Evolutionary conservation across 2,329 filamentous ascomycete species (phyloP).

Genomic region (Colletotrichum musae): DNA sequence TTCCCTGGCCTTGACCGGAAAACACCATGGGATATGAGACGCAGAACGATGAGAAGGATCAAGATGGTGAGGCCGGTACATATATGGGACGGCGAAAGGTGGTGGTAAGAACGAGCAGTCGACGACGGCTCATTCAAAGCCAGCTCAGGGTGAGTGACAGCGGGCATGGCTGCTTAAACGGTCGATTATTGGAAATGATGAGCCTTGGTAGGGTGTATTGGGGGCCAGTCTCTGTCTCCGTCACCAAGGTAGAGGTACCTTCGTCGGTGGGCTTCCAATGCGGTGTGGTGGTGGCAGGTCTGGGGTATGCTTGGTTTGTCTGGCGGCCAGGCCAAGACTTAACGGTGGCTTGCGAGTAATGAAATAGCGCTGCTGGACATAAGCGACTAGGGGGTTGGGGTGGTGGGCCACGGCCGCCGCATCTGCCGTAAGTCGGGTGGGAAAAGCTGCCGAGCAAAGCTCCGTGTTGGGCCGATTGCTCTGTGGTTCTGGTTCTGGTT

Average conservation of each 20-base stretch:
- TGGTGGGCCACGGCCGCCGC: slow-evolving; percentile 38
- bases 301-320: slow-evolving; percentile 40
- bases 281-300: slow-evolving; percentile 40
- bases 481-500: not conserved
- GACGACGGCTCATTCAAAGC: slow-evolving; percentile 46
- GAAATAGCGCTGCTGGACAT: slow-evolving; percentile 41
- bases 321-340: slow-evolving; percentile 35
- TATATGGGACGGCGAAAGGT: slow-evolving; percentile 43
- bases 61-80: slow-evolving; percentile 51
- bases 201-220: slow-evolving; percentile 34
- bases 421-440: slow-evolving; percentile 37
- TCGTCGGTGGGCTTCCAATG: slow-evolving; percentile 27
- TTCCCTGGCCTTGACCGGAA: slow-evolving; percentile 12
- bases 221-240: slow-evolving; percentile 28
- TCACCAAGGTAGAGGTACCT: slow-evolving; percentile 38
- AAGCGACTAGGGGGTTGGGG: slow-evolving; percentile 40
- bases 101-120: slow-evolving; percentile 26
- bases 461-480: slow-evolving; percentile 29
- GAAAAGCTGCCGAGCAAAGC: slow-evolving; percentile 28
- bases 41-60: slow-evolving; percentile 51
- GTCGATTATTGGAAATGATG: slow-evolving; percentile 51
- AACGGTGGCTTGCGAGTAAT: slow-evolving; percentile 42
- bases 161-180: slow-evolving; percentile 55
- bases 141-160: slow-evolving; percentile 48
- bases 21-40: slow-evolving; percentile 32